A percentile compares a stretch with the other conserved stretches of the same genome.
phyloP scores from a whole-genome alignment of 2,329 filamentous ascomycete genomes.

The Rhexocercosporidium sp. region DNA sequence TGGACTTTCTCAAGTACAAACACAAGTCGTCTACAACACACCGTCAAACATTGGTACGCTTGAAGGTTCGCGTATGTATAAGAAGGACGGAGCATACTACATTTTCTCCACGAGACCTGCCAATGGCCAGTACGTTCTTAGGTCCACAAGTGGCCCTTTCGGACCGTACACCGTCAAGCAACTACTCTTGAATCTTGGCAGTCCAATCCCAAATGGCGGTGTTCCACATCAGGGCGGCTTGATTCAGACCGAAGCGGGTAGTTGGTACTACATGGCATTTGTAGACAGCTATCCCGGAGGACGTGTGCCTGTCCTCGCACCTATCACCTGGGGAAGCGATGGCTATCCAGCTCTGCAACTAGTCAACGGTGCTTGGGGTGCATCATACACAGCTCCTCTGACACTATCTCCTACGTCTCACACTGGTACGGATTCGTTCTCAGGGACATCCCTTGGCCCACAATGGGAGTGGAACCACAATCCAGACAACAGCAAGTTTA shows the following conservation, averaged over 20 bases:
- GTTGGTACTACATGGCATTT: conserved; percentile 66
- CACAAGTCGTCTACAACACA: conserved; percentile 50
- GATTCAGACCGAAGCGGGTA: conserved; percentile 54
- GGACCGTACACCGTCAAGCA: conserved; percentile 54
- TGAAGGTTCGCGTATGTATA: conserved; percentile 62
- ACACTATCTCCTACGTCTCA: conserved; percentile 38
- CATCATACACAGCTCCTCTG: conserved; percentile 46
- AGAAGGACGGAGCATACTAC: conserved; percentile 60
- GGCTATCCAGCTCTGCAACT: conserved; percentile 53
- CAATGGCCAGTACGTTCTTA: conserved; percentile 53
- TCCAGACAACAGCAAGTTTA: conserved; percentile 55
- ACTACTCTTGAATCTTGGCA: conserved; percentile 48
- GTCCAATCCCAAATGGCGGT: conserved; percentile 38
- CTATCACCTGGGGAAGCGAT: conserved; percentile 56
- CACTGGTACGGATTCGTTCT: conserved; percentile 53
- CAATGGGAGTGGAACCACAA: conserved; percentile 69
- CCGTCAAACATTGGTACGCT: conserved; percentile 46
- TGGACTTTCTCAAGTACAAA: conserved; percentile 51
- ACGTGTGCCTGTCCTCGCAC: conserved; percentile 61
- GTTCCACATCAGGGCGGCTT: conserved; percentile 61
- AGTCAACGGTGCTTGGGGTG: conserved; percentile 53
- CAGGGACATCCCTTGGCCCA: conserved; percentile 47
- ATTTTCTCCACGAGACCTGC: conserved; percentile 56
- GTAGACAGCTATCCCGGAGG: conserved; percentile 60
- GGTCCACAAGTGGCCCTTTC: conserved; percentile 53